Conservation (phyloP, 1,284 basidiomycete species). For the Singerocomus inundabilis region DNA sequence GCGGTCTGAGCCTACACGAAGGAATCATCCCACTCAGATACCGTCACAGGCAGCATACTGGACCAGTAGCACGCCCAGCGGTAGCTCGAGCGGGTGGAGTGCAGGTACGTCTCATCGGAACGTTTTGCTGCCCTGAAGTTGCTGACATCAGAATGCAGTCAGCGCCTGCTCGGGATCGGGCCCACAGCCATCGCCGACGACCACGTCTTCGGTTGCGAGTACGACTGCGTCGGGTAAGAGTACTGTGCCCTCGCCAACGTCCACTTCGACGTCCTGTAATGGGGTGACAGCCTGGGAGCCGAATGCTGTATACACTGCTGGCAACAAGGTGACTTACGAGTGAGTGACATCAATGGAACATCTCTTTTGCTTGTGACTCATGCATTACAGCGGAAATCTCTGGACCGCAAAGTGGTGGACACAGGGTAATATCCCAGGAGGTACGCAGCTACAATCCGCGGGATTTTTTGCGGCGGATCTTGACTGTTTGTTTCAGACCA, state of each 20-base stretch:
- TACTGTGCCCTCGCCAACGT: constrained; percentile 26
- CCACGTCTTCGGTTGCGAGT: constrained; percentile 2
- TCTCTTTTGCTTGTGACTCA: constrained; percentile 4
- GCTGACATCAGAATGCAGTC: constrained; percentile 33
- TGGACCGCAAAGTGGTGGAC: constrained; percentile 64
- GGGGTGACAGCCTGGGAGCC: constrained; percentile 51
- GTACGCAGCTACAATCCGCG: constrained; percentile 26
- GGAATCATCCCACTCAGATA: neutral
- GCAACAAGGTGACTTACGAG: constrained; percentile 50
- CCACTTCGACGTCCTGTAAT: constrained; percentile 42
- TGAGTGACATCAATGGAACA: constrained; percentile 29
- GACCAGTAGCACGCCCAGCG: constrained; percentile 47
- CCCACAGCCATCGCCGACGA: constrained; percentile 19
- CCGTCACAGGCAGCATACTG: constrained; percentile 57
- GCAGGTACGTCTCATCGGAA: constrained; percentile 54
- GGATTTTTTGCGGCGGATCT: neutral
- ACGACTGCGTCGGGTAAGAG: constrained; percentile 18
- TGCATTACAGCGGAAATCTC: constrained; percentile 44
- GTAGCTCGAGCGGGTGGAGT: constrained; percentile 55
- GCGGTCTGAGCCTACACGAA: neutral
- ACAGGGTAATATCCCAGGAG: constrained; percentile 53
- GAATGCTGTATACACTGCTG: constrained; percentile 47
- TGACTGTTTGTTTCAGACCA: constrained; percentile 25
- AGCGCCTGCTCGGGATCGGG: constrained; percentile 48
- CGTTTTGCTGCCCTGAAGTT: neutral